Percentiles rank a stretch among this genome's conserved stretches.
Conservation (phyloP, 1,284 basidiomycete genomes). For the Ganoderma lucidum region DNA sequence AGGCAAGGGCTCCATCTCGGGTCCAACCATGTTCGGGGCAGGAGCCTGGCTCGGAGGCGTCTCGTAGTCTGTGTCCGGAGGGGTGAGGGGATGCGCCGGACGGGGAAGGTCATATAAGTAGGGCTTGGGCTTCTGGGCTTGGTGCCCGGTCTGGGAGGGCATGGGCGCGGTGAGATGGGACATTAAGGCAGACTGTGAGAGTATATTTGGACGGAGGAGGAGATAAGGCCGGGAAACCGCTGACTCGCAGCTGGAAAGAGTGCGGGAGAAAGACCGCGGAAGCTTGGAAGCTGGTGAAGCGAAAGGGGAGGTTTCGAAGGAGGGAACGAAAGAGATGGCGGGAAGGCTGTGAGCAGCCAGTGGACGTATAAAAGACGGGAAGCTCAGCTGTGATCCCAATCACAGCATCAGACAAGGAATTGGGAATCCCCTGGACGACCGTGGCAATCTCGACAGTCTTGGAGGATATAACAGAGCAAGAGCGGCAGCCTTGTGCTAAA, state of each 20-base stretch:
- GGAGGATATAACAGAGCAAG: slow-evolving; percentile 23
- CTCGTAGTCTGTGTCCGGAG: slow-evolving; percentile 63
- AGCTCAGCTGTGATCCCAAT: slow-evolving; percentile 31
- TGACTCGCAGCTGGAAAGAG: slow-evolving; percentile 38
- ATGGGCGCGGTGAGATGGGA: slow-evolving; percentile 37
- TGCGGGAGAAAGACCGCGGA: slow-evolving; percentile 16
- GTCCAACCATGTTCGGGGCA: slow-evolving; percentile 32
- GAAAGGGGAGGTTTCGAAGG: slow-evolving; percentile 20
- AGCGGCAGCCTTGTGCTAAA: slow-evolving; percentile 23
- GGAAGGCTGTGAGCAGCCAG: slow-evolving; percentile 19
- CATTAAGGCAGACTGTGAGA: slow-evolving; percentile 26
- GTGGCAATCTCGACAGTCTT: slow-evolving; percentile 34
- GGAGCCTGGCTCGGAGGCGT: slow-evolving; percentile 33
- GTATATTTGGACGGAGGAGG: slow-evolving; percentile 25
- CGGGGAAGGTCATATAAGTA: slow-evolving; percentile 58
- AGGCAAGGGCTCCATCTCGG: slow-evolving; percentile 37
- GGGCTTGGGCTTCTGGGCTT: slow-evolving; percentile 46
- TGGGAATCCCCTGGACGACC: slow-evolving; percentile 46
- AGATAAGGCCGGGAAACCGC: slow-evolving; percentile 28
- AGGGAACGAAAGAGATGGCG: slow-evolving; percentile 18
- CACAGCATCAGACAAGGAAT: slow-evolving; percentile 31
- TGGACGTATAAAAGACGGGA: slow-evolving; percentile 18
- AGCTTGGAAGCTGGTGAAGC: slow-evolving; percentile 8
- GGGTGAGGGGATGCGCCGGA: slow-evolving; percentile 52
- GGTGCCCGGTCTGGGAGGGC: slow-evolving; percentile 36